phyloP scores from a whole-genome alignment of 2,329 filamentous ascomycete species.

The Arthroderma sp. region DNA sequence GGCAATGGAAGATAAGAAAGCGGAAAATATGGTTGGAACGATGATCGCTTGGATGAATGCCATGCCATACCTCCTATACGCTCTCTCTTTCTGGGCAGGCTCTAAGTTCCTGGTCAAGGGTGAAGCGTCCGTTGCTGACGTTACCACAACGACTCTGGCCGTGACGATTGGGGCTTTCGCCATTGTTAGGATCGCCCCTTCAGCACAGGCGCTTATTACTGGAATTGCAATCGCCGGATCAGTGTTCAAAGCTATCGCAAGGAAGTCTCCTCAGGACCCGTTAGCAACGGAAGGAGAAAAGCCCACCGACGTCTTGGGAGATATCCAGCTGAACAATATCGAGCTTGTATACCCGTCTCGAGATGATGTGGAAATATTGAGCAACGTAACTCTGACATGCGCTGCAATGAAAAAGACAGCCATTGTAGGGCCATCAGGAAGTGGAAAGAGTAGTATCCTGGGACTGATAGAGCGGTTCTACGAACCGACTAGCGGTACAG shows the following conservation, averaged over 20 bases:
- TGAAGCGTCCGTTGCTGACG: too few relatives aligned
- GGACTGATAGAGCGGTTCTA: slow-evolving; percentile 49
- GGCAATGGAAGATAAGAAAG: too few relatives aligned
- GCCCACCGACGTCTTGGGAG: slow-evolving; percentile 21
- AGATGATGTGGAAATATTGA: slow-evolving; percentile 21
- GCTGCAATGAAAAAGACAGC: slow-evolving; percentile 75
- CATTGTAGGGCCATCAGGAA: slow-evolving; percentile 49
- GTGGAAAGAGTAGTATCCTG: slow-evolving; percentile 37
- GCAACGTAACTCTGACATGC: slow-evolving; percentile 46
- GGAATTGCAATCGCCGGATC: slow-evolving; percentile 33
- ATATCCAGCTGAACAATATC: slow-evolving; percentile 27
- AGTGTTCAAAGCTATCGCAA: slow-evolving; percentile 2
- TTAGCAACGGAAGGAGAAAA: slow-evolving; percentile 19
- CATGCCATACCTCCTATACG: slow-evolving; percentile 51
- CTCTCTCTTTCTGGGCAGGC: too few relatives aligned
- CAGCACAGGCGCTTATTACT: slow-evolving; percentile 44
- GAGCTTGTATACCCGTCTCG: slow-evolving; percentile 38
- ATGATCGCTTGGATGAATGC: slow-evolving; percentile 51
- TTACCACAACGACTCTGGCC: slow-evolving; percentile 44
- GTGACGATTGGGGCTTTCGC: slow-evolving; percentile 37
- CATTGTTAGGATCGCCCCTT: slow-evolving; percentile 46
- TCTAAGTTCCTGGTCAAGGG: too few relatives aligned
- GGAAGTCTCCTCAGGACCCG: slow-evolving; percentile 33
- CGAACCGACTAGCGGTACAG: slow-evolving; percentile 41
- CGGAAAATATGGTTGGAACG: too few relatives aligned